Evolutionary conservation across 805 yeast genomes (phyloP), one percentile per base, ranked within the genome.

Genomic region (Teunomyces stri): DNA sequence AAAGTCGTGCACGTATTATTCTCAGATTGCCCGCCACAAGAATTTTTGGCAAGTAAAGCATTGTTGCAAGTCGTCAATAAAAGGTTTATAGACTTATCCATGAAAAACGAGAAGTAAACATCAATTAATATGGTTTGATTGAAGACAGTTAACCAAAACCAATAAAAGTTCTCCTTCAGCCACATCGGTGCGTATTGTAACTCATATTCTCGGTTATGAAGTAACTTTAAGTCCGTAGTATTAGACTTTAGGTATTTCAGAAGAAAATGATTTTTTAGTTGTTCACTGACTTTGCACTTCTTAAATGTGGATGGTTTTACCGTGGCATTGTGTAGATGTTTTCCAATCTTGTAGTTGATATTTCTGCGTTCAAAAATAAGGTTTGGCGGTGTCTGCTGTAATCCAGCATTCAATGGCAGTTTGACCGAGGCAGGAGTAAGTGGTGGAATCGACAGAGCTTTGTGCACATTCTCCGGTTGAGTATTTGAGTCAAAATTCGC

Each of bases 21-120:
- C 16, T 21, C 29, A 21, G 16, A 12, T 22, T 37, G 40, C 20
- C 12, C 16, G 5, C 28, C 25, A 22, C 13, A n/a, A 12, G 29
- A 12, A n/a, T 37, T 37, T 11, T 37, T 21, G 6, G 40, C 40
- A 12, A 37, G 40, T 10, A 51, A 30, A 21, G 47, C 46, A 15
- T 43, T 35, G 30, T 52, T 51, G 44, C 59, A 56, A 5, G 44
- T 48, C 18, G 42, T 51, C 28, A 59, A 45, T 11, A 66, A 50
- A 6, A 68, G 56, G 44, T 65, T 70, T 37, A 70, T 54, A 0
- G 74, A 60, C 42, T 68, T 60, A 45, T 71, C 75, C 53, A 71
- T 62, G 49, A 71, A 64, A 48, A 69, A 71, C 2, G 62, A 59
- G 50, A 63, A 66, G 46, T 69, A 69, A 6, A 67, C 56, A 30